Evolutionary conservation across 495 filamentous ascomycete genomes (phyloP).

Genomic region (Penicillium bovifimosum): DNA sequence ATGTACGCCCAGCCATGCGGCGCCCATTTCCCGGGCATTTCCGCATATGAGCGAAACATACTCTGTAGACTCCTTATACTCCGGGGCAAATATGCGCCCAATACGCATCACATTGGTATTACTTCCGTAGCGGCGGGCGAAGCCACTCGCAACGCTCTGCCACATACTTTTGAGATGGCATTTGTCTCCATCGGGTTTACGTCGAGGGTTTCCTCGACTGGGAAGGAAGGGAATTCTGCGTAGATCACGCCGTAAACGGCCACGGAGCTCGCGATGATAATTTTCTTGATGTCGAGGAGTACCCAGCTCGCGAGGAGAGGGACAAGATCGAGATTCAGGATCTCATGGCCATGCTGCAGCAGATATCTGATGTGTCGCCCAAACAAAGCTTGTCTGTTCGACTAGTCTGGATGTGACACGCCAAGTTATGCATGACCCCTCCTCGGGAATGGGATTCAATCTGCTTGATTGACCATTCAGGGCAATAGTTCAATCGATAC

Average conservation of each 20-base stretch:
- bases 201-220: slow-evolving; percentile 51
- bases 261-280: slow-evolving; percentile 52
- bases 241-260: slow-evolving; percentile 57
- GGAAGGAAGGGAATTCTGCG: slow-evolving; percentile 52
- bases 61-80: slow-evolving; percentile 48
- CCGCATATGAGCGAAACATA: slow-evolving; percentile 45
- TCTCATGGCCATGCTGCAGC: slow-evolving; percentile 44
- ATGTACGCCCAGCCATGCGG: slow-evolving; percentile 57
- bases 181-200: slow-evolving; percentile 53
- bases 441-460: too few relatives aligned
- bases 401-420: too few relatives aligned
- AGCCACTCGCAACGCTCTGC: slow-evolving; percentile 49
- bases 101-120: slow-evolving; percentile 59
- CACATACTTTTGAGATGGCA: slow-evolving; percentile 55
- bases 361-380: slow-evolving; percentile 42
- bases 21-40: slow-evolving; percentile 44
- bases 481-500: too few relatives aligned
- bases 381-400: too few relatives aligned
- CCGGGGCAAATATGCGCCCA: slow-evolving; percentile 53
- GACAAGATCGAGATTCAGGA: slow-evolving; percentile 54
- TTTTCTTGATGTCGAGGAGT: slow-evolving; percentile 56
- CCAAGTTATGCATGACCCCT: too few relatives aligned
- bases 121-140: slow-evolving; percentile 46
- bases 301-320: slow-evolving; percentile 46
- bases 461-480: too few relatives aligned